Conservation (phyloP, 768 basidiomycete species). For the Suillus sp. region DNA sequence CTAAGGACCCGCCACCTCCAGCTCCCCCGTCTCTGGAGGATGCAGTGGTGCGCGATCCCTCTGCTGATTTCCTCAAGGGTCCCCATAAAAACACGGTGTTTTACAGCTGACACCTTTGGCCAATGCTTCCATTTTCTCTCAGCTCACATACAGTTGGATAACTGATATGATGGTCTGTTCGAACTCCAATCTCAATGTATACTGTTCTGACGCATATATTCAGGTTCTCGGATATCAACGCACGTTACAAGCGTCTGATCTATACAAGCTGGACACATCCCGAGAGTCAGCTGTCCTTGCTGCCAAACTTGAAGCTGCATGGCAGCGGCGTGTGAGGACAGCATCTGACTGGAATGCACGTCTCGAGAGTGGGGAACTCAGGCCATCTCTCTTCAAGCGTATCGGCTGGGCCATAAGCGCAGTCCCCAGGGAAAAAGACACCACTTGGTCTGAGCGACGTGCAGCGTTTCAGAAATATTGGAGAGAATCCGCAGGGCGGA, state of each 20-base stretch:
- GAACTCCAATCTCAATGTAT: not conserved
- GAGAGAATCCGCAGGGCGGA: slow-evolving; percentile 46
- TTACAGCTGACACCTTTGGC: slow-evolving; percentile 57
- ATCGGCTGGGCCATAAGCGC: slow-evolving; percentile 40
- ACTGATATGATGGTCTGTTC: slow-evolving; percentile 54
- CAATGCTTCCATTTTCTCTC: slow-evolving; percentile 56
- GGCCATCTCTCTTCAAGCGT: slow-evolving; percentile 42
- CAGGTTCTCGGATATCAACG: slow-evolving; percentile 68
- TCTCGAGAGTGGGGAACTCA: slow-evolving; percentile 46
- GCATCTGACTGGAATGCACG: slow-evolving; percentile 59
- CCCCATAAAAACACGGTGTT: not conserved
- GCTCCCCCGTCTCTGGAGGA: slow-evolving; percentile 56
- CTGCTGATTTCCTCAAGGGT: not conserved
- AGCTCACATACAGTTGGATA: slow-evolving; percentile 69
- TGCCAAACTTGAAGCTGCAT: slow-evolving; percentile 54
- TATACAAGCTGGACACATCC: slow-evolving; percentile 65
- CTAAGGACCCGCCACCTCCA: slow-evolving; percentile 57
- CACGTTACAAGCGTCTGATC: slow-evolving; percentile 71
- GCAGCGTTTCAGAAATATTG: slow-evolving; percentile 42
- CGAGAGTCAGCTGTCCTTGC: slow-evolving; percentile 54
- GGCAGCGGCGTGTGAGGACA: slow-evolving; percentile 46
- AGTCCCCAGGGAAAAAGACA: slow-evolving; percentile 14
- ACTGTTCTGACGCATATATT: not conserved
- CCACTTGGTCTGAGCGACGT: slow-evolving; percentile 29
- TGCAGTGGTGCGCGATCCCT: slow-evolving; percentile 41